Base-by-base conservation (phyloP, 2,329 filamentous ascomycete species). In the Clarireedia paspali region DNA sequence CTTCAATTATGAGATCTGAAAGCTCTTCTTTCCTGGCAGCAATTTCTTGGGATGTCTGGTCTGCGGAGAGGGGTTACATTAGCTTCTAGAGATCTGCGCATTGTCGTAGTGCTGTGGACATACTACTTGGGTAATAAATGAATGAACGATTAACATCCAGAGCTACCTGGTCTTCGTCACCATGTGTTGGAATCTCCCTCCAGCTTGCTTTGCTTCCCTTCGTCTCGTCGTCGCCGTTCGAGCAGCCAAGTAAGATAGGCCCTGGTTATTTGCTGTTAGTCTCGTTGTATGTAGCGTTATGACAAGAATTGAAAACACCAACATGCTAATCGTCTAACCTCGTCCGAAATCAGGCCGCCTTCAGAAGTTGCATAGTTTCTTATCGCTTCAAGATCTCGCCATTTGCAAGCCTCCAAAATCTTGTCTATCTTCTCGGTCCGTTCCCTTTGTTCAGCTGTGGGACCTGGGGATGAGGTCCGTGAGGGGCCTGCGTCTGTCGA, bases 91-190 rank as follows among this genome's bases (percentile, higher is more conserved):
- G 10, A 34, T 34, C 10, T 34, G 9, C 56, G 45, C 27, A 49
- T 38, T 36, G n/a, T 49, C 34, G 34, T 54, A 5, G 46, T 42
- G 42, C 45, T 36, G 57, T 56, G 63, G 67, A 9, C 79, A 66
- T 77, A 94, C 91, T 82, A 60, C 82, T 80, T 12, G 94, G 94
- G 70, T 99, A 99, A 74, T 96, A 95, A 59, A 97, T 87, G 72
- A 99, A 99, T n/a, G 94, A 91, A 55, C 94, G 82, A 72, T 96
- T 84, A 55, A 99, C 94, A 69, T 99, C 94, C 48, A 97, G 79
- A 67, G 85, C 81, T 40, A 99, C 91, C 73, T 99, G 94, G 50
- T 88, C 84, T 71, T 99, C 94, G 66, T 99, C 94, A 36, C 75
- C 75, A 72, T 99, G 94, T n/a, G 72, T 77, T 30, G 86, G 81